These are phyloP conservation scores for Ganoderma sp. DNA, from an alignment of 1,284 basidiomycete species.

Conservation along the genomic window DNA sequence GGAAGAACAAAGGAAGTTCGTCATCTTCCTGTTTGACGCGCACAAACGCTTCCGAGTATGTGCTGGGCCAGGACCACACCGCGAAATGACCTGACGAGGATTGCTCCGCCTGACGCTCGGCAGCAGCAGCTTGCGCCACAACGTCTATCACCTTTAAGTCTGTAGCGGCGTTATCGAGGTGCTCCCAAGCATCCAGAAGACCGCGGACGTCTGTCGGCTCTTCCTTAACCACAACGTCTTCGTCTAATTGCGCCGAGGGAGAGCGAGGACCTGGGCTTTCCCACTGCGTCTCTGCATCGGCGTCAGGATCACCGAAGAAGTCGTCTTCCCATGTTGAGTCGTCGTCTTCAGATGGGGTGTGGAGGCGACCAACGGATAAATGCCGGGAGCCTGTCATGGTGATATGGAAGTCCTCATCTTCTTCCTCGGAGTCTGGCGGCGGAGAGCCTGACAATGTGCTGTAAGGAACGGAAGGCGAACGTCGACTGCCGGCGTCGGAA, in stretches of 20 bases:
- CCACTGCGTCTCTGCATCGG: slow-evolving; percentile 57
- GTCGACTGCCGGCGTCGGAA: slow-evolving; percentile 46
- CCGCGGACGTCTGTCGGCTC: slow-evolving; percentile 65
- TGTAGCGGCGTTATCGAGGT: slow-evolving; percentile 44
- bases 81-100: slow-evolving; percentile 43
- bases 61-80: slow-evolving; percentile 50
- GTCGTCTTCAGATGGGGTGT: slow-evolving; percentile 31
- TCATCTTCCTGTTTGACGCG: slow-evolving; percentile 45
- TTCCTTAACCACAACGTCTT: slow-evolving; percentile 56
- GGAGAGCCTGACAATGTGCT: slow-evolving; percentile 65
- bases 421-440: slow-evolving; percentile 69
- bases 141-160: slow-evolving; percentile 47
- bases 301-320: slow-evolving; percentile 42
- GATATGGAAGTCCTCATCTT: slow-evolving; percentile 45
- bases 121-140: slow-evolving; percentile 46
- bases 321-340: slow-evolving; percentile 42
- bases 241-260: slow-evolving; percentile 50
- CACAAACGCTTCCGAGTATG: slow-evolving; percentile 39
- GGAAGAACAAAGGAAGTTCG: slow-evolving; percentile 32
- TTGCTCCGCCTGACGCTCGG: slow-evolving; percentile 34
- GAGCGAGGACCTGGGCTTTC: slow-evolving; percentile 65
- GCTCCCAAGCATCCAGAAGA: slow-evolving; percentile 70
- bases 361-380: slow-evolving; percentile 35
- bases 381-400: slow-evolving; percentile 51
- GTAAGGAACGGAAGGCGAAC: slow-evolving; percentile 59